Conservation (phyloP, 768 basidiomycete genomes). For the Gloeopeniophorella convolvens region DNA sequence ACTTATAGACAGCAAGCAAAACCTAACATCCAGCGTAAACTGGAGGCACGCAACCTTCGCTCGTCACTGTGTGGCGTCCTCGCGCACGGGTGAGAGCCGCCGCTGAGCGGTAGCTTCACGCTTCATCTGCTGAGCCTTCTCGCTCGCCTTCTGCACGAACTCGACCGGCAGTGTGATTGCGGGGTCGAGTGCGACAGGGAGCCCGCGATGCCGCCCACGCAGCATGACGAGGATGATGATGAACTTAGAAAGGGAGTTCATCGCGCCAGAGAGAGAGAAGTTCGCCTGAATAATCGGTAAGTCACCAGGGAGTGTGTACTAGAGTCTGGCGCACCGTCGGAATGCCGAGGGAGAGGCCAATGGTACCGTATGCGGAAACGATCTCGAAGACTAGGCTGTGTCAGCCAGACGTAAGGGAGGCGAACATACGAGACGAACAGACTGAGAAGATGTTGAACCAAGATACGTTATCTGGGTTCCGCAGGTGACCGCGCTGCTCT, state of each 20-base stretch:
- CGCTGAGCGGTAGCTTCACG: too few species aligned
- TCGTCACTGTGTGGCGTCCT: too few species aligned
- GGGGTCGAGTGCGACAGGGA: constrained; percentile 62
- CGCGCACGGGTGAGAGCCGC: too few species aligned
- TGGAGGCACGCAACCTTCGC: too few species aligned
- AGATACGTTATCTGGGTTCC: constrained; percentile 23
- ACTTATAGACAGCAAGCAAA: too few species aligned
- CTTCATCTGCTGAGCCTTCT: constrained; percentile 7
- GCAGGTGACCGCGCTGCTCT: constrained; percentile 26
- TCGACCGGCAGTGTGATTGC: constrained; percentile 28
- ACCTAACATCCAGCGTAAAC: too few species aligned
- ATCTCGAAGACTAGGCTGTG: constrained; percentile 22
- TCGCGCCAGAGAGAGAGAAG: constrained; percentile 56
- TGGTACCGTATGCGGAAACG: constrained; percentile 25
- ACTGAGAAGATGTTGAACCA: constrained; percentile 40
- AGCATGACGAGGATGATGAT: constrained; percentile 74
- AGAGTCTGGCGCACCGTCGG: constrained; percentile 26
- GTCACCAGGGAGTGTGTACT: constrained; percentile 20
- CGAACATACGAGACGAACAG: constrained; percentile 15
- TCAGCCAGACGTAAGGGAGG: constrained; percentile 26
- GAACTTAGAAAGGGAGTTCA: constrained; percentile 62
- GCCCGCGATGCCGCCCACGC: constrained; percentile 64
- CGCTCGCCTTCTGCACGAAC: constrained; percentile 6
- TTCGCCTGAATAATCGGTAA: constrained; percentile 32
- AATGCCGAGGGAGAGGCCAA: constrained; percentile 41